Evolutionary conservation across 2,329 filamentous ascomycete species (phyloP).

Genomic region (Hypoxylon rubiginosum): DNA sequence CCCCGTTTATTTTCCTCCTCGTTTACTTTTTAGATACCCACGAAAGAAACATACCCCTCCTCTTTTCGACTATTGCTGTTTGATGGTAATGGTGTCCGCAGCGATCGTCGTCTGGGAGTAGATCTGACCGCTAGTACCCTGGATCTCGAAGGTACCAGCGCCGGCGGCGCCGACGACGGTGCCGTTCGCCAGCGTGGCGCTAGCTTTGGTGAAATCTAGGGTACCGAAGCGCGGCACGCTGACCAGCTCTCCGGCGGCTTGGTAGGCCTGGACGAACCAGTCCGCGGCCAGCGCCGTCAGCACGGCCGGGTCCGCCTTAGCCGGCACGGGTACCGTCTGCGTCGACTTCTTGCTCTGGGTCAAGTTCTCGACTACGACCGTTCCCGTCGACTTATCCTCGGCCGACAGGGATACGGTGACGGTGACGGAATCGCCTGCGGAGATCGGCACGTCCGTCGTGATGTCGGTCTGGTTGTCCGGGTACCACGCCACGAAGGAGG

Average conservation of each 20-base stretch:
- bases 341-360: slow-evolving; percentile 25
- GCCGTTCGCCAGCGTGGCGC: slow-evolving; percentile 33
- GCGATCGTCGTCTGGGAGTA: slow-evolving; percentile 29
- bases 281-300: slow-evolving; percentile 32
- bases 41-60: too few relatives aligned
- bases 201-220: slow-evolving; percentile 25
- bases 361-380: slow-evolving; percentile 34
- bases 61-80: slow-evolving; percentile 10
- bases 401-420: slow-evolving; percentile 28
- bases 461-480: slow-evolving; percentile 30
- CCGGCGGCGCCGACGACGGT: slow-evolving; percentile 14
- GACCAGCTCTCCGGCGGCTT: slow-evolving; percentile 28
- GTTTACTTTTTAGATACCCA: too few relatives aligned
- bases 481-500: slow-evolving; percentile 28
- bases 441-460: slow-evolving; percentile 26
- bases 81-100: slow-evolving; percentile 8
- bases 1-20: too few relatives aligned
- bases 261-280: slow-evolving; percentile 40
- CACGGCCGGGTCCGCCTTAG: slow-evolving; percentile 16
- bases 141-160: slow-evolving; percentile 34
- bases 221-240: slow-evolving; percentile 29
- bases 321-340: slow-evolving; percentile 25
- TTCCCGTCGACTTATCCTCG: slow-evolving; percentile 26
- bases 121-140: slow-evolving; percentile 38
- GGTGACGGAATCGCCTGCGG: slow-evolving; percentile 29